phyloP scores from a whole-genome alignment of 768 basidiomycete genomes.

The Boletus pseudo-olivaceus region DNA sequence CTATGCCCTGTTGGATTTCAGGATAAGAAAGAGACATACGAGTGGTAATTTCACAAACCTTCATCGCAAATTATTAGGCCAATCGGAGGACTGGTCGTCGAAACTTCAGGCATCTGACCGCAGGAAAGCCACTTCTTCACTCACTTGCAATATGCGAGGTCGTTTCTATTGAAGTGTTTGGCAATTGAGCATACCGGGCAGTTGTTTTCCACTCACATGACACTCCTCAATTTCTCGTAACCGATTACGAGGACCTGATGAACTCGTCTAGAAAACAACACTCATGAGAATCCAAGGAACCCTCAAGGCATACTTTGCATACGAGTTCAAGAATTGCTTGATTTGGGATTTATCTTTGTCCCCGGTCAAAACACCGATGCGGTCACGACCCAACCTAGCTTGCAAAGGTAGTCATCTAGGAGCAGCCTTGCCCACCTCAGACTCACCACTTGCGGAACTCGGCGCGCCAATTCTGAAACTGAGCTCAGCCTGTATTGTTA shows the following conservation, averaged over 20 bases:
- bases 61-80: conserved; percentile 96
- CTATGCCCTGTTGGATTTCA: conserved; percentile 64
- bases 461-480: conserved; percentile 81
- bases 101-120: not conserved
- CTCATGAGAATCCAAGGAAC: not conserved
- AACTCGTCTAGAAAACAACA: conserved; percentile 44
- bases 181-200: not conserved
- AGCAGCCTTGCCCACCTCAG: not conserved
- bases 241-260: conserved; percentile 92
- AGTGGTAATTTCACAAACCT: conserved; percentile 41
- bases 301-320: conserved; percentile 22
- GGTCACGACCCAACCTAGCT: conserved; percentile 52
- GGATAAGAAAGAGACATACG: not conserved
- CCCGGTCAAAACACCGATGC: conserved; percentile 55
- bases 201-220: conserved; percentile 56
- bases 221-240: conserved; percentile 83
- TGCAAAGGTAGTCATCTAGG: not conserved
- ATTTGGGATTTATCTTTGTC: conserved; percentile 55
- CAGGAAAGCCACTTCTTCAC: conserved; percentile 16
- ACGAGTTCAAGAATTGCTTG: conserved; percentile 75
- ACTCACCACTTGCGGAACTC: conserved; percentile 95
- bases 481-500: not conserved
- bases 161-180: conserved; percentile 36
- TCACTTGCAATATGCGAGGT: conserved; percentile 64
- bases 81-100: conserved; percentile 68